Evolutionary conservation across 208 protist genomes (phyloP), one percentile per base, ranked within the genome.

Genomic region (Trypanosoma theileri): DNA sequence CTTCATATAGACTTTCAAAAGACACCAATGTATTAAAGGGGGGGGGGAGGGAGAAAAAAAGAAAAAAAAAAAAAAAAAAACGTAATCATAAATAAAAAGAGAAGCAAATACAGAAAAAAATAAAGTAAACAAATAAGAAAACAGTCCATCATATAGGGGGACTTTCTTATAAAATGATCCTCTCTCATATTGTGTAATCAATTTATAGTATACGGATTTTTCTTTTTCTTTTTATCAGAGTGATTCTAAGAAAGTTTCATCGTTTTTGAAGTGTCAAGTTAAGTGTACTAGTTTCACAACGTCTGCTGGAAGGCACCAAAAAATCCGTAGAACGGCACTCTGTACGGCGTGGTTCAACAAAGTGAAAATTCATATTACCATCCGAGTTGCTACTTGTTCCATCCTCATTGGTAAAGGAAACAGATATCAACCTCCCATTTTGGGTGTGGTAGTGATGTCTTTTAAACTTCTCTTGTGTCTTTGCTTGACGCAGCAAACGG

Each of bases 391-490:
- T 66, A 19, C 52, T 58, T 4, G 41, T 60, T 24, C 16, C 55
- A 40, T 66, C 52, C 0, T 60, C 54, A 6, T 24, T 17, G 60
- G 31, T 50, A 24, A 79, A 61, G 17, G 62, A 52, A 9, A 91
- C 57, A 35, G 85, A 77, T 46, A 95, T 60, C 31, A 95, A 66
- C 16, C 83, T 73, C 14, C 85, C 80, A 53, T 77, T 73, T 21
- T 67, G 73, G 7, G 79, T 66, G 67, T 95, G 83, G 60, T 92
- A 95, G 66, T 89, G 89, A 13, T 79, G 80, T 22, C 78, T 69
- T 72, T 92, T 95, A 59, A 85, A 85, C 45, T 86, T 88, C 67
- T 95, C 86, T 9, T 86, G 77, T 44, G 75, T 91, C 54, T 80
- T 77, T 0, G 87, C 69, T 55, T 91, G 85, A 0, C 85, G 82